phyloP scores from a whole-genome alignment of 805 yeast species.

The Spathaspora sp. region DNA sequence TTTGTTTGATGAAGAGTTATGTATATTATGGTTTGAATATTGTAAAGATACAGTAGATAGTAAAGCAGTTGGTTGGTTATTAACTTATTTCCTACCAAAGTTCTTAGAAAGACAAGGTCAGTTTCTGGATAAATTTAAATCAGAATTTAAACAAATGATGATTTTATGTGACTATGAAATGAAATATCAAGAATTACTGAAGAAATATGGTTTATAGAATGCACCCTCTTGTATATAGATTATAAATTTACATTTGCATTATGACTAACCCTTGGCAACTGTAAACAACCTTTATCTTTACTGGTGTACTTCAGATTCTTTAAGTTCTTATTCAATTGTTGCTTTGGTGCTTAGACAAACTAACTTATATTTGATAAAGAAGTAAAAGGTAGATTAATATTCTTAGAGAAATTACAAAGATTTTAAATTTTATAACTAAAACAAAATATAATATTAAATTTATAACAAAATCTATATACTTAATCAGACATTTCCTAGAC shows the following conservation, averaged over 20 bases:
- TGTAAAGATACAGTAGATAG: background rate
- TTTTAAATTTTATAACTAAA: no score
- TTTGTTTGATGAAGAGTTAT: slow-evolving; percentile 5
- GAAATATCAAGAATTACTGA: background rate
- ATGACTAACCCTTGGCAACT: background rate
- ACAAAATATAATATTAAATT: no score
- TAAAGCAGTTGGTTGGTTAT: background rate
- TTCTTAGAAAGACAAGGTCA: slow-evolving; percentile 8
- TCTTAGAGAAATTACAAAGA: no score
- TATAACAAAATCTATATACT: no score
- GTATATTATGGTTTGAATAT: background rate
- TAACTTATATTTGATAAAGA: no score
- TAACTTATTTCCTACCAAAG: slow-evolving; percentile 6
- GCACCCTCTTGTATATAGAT: background rate
- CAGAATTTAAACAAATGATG: background rate
- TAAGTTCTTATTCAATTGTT: no score
- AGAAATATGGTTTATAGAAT: background rate
- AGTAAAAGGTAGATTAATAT: no score
- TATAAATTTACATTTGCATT: no score
- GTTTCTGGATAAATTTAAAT: background rate
- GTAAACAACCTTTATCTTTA: no score
- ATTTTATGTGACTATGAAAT: background rate
- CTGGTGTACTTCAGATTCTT: no score
- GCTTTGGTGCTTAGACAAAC: no score
- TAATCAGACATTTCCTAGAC: no score